These are phyloP conservation scores for Gossypium armourianum DNA, from an alignment of 441 rosid genomes.

Conservation along the genomic window DNA sequence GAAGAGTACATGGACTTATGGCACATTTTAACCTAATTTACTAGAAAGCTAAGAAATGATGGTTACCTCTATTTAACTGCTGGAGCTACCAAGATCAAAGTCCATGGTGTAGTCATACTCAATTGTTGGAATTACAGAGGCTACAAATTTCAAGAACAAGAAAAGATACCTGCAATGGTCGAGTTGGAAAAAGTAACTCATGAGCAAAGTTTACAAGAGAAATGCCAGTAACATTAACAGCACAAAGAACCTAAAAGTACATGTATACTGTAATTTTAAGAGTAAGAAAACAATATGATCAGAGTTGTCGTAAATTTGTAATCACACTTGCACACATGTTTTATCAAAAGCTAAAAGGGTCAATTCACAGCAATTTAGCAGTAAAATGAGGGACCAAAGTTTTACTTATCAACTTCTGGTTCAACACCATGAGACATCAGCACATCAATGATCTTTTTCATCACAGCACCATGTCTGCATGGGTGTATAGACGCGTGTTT, in stretches of 20 bases:
- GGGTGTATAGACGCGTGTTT: slow-evolving; percentile 97
- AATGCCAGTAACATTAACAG: neutral
- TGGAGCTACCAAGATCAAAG: slow-evolving; percentile 84
- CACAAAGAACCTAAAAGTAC: neutral
- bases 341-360: neutral
- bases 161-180: slow-evolving; percentile 56
- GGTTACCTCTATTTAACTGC: slow-evolving; percentile 42
- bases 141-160: slow-evolving; percentile 82
- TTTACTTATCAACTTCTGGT: slow-evolving; percentile 76
- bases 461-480: slow-evolving; percentile 91
- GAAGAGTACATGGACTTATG: too few species aligned
- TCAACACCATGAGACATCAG: slow-evolving; percentile 87
- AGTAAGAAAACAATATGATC: neutral
- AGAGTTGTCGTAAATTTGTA: neutral
- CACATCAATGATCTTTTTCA: slow-evolving; percentile 92
- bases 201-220: neutral
- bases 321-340: neutral
- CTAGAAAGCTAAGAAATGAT: neutral
- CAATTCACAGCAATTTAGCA: neutral
- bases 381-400: neutral
- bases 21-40: too few species aligned
- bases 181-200: neutral
- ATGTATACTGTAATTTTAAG: neutral
- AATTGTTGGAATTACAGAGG: slow-evolving; percentile 85
- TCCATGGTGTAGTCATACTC: slow-evolving; percentile 92